Conservation (phyloP, 352 stramenopile genomes). For the Blastocystis sp. region DNA sequence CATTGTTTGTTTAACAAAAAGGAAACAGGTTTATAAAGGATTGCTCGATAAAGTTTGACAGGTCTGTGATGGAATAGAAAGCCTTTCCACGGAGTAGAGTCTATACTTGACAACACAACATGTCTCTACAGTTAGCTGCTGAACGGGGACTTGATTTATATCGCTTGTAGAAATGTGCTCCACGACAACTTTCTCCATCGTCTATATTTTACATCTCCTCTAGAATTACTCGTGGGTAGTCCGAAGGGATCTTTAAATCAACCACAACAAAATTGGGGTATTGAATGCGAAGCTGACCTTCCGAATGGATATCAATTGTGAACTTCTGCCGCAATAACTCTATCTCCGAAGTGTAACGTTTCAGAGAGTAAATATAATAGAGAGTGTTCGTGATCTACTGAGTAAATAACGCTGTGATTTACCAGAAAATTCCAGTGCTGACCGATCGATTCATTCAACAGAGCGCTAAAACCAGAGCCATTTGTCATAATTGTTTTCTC, state of each 20-base stretch:
- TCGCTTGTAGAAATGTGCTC: conserved; percentile 4
- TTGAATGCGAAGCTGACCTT: not conserved
- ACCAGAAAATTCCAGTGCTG: not conserved
- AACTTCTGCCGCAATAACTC: not conserved
- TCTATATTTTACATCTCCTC: not conserved
- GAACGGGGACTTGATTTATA: not conserved
- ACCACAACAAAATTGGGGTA: conserved; percentile 33
- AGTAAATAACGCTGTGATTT: not conserved
- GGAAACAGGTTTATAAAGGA: not conserved
- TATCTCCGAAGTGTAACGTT: not conserved
- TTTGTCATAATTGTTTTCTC: not conserved
- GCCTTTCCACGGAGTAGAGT: conserved; percentile 11
- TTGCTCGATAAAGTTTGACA: conserved; percentile 27
- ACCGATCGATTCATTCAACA: not conserved
- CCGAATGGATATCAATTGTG: not conserved
- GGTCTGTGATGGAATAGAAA: conserved; percentile 32
- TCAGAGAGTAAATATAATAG: conserved; percentile 20
- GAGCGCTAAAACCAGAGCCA: not conserved
- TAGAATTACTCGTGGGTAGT: conserved; percentile 15
- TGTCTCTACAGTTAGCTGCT: not conserved
- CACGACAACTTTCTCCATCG: conserved; percentile 4
- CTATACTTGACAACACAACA: not conserved
- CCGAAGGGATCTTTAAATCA: not conserved
- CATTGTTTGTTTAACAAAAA: not conserved
- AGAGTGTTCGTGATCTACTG: not conserved